Evolutionary conservation across 2,329 filamentous ascomycete species (phyloP).

Genomic region (Arachnopeziza araneosa): DNA sequence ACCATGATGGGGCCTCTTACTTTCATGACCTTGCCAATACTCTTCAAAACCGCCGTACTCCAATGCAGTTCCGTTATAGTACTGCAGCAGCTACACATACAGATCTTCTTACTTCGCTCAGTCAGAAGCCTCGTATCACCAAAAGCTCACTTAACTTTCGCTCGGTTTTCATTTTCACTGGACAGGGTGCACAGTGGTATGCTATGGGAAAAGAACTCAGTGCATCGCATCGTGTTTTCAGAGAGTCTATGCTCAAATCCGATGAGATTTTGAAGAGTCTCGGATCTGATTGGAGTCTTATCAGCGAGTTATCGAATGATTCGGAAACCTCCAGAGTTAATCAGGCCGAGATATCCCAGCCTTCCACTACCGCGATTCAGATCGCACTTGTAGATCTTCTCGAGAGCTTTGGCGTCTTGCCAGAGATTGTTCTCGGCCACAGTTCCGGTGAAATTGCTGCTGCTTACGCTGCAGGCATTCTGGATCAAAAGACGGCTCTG

Average conservation of each 20-base stretch:
- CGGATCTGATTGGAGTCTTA: constrained; percentile 29
- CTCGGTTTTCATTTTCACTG: constrained; percentile 24
- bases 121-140: constrained; percentile 1
- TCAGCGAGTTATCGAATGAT: constrained; percentile 4
- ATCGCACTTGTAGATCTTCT: constrained; percentile 27
- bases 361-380: constrained; percentile 25
- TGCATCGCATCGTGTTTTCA: constrained; percentile 32
- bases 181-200: constrained; percentile 27
- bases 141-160: neutral
- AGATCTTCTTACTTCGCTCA: neutral
- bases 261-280: constrained; percentile 32
- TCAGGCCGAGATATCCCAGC: constrained; percentile 17
- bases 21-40: constrained; percentile 2
- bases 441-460: constrained; percentile 34
- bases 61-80: neutral
- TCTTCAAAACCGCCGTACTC: neutral
- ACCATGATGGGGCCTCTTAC: neutral
- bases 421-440: constrained; percentile 26
- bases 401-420: constrained; percentile 11
- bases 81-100: neutral
- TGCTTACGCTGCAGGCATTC: constrained; percentile 28
- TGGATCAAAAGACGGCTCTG: constrained; percentile 16
- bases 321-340: constrained; percentile 11
- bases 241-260: constrained; percentile 28
- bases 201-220: constrained; percentile 28